phyloP scores from a whole-genome alignment of 2,329 filamentous ascomycete genomes.

The Aureobasidium leucospermi region DNA sequence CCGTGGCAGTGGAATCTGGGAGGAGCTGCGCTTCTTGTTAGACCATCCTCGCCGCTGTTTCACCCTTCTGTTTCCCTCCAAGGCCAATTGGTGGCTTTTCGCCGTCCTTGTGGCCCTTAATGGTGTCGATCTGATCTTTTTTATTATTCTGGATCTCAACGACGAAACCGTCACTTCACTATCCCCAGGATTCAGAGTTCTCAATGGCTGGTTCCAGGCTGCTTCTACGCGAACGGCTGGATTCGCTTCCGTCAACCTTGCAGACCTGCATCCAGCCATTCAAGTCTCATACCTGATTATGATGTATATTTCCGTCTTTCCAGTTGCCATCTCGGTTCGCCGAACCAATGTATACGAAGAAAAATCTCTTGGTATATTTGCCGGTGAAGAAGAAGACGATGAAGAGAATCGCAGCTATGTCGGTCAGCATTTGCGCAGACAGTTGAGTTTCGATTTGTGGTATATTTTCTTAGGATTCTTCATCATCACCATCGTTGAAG shows the following conservation, averaged over 20 bases:
- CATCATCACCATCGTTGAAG: slow-evolving; percentile 84
- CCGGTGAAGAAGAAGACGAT: slow-evolving; percentile 41
- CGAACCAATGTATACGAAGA: slow-evolving; percentile 96
- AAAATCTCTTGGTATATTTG: slow-evolving; percentile 70
- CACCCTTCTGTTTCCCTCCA: slow-evolving; percentile 82
- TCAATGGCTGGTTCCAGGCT: slow-evolving; percentile 87
- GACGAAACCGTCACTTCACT: slow-evolving; percentile 60
- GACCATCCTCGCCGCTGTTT: slow-evolving; percentile 96
- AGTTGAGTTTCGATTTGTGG: slow-evolving; percentile 96
- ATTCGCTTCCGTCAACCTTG: slow-evolving; percentile 72
- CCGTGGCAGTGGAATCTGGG: slow-evolving; percentile 64
- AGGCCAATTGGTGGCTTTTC: slow-evolving; percentile 94
- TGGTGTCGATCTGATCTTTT: slow-evolving; percentile 77
- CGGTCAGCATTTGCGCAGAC: slow-evolving; percentile 80
- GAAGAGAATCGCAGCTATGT: slow-evolving; percentile 71
- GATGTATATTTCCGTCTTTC: slow-evolving; percentile 99
- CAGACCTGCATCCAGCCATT: slow-evolving; percentile 76
- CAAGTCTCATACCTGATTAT: slow-evolving; percentile 94
- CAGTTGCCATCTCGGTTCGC: slow-evolving; percentile 90
- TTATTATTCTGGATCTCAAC: slow-evolving; percentile 83
- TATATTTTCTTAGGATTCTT: slow-evolving; percentile 93
- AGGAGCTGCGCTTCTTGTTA: slow-evolving; percentile 82
- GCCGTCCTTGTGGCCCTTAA: slow-evolving; percentile 78
- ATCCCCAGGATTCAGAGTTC: slow-evolving; percentile 65
- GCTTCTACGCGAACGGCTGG: slow-evolving; percentile 84